Evolutionary conservation across 305 asterid genomes (phyloP).

Genomic region (Caryopteris hybrid): DNA sequence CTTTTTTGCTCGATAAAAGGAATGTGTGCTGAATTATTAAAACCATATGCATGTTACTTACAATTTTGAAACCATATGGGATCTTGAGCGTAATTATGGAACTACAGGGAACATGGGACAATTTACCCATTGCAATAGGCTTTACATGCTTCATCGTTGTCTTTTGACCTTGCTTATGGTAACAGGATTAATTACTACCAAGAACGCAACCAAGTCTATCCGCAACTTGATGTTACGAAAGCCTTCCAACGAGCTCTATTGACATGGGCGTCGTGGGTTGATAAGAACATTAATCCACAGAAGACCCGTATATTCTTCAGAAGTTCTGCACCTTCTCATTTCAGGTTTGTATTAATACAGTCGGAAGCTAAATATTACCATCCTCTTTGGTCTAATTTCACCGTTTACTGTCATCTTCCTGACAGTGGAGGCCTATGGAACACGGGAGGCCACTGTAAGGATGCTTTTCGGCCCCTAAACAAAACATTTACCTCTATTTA

Average conservation of each 20-base stretch:
- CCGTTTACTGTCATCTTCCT: not conserved
- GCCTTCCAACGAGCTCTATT: constrained; percentile 65
- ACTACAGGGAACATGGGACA: no score
- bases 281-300: constrained; percentile 56
- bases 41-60: no score
- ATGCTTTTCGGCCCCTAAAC: constrained; percentile 56
- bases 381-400: not conserved
- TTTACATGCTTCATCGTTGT: not conserved
- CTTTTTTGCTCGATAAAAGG: no score
- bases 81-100: no score
- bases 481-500: constrained; percentile 26
- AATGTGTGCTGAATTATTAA: no score
- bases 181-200: constrained; percentile 85
- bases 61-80: no score
- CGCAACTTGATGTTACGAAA: constrained; percentile 58
- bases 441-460: constrained; percentile 85
- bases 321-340: constrained; percentile 94
- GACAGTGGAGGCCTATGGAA: constrained; percentile 91
- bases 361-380: not conserved
- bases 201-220: constrained; percentile 65
- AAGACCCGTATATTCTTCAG: constrained; percentile 76
- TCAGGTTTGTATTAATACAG: constrained; percentile 47
- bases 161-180: not conserved
- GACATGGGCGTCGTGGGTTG: constrained; percentile 92
- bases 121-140: no score